phyloP scores from a whole-genome alignment of 176 grass and related monocot genomes.

The Ensete ventricosum region DNA sequence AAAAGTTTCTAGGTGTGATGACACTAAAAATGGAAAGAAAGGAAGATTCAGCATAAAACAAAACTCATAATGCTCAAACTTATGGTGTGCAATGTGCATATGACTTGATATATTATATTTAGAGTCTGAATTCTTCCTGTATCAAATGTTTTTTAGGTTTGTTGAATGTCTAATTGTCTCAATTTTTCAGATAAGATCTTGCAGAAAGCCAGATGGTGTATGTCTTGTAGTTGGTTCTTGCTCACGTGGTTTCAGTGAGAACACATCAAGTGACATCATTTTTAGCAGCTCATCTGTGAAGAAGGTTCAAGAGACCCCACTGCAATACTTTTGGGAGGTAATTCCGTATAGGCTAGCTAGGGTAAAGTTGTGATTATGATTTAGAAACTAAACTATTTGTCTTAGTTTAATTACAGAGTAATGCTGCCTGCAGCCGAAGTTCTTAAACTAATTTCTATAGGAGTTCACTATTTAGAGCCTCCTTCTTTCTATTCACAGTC shows the following conservation, averaged over 20 bases:
- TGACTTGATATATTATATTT: neutral
- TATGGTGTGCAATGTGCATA: neutral
- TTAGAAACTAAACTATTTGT: too few species aligned
- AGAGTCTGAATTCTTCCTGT: neutral
- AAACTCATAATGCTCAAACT: neutral
- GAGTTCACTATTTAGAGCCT: too few species aligned
- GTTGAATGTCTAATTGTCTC: slow-evolving; percentile 26
- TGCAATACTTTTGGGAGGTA: slow-evolving; percentile 98
- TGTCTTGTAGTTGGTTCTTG: slow-evolving; percentile 92
- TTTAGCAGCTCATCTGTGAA: slow-evolving; percentile 69
- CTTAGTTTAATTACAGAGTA: too few species aligned
- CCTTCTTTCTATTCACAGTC: too few species aligned
- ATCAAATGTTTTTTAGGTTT: neutral
- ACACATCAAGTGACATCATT: slow-evolving; percentile 73
- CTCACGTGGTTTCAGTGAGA: slow-evolving; percentile 66
- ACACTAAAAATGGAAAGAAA: neutral
- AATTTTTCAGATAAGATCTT: slow-evolving; percentile 37
- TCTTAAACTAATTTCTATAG: too few species aligned
- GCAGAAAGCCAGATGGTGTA: slow-evolving; percentile 87
- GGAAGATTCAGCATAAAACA: neutral
- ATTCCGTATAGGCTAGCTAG: neutral
- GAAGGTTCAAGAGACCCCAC: slow-evolving; percentile 40
- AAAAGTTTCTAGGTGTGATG: neutral
- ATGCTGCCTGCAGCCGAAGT: too few species aligned
- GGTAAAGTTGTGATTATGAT: too few species aligned